Percentiles rank a stretch among this genome's conserved stretches.
Conservation (phyloP, 1,284 basidiomycete species). For the Xanthoconium separans region DNA sequence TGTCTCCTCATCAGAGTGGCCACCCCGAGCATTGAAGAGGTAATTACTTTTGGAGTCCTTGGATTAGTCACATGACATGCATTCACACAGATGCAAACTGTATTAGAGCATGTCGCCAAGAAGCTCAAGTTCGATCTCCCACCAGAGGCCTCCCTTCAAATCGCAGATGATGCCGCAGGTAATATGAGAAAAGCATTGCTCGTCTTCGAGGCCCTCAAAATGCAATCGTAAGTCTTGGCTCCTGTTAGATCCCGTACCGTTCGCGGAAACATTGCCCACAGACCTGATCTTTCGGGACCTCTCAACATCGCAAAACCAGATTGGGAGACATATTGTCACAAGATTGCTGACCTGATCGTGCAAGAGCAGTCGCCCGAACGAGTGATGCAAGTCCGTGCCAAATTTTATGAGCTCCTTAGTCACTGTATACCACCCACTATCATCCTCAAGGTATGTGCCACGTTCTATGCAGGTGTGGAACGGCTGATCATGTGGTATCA, state of each 20-base stretch:
- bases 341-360: conserved; percentile 93
- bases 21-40: conserved; percentile 80
- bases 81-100: conserved; percentile 67
- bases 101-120: conserved; percentile 80
- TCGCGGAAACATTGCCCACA: conserved; percentile 20
- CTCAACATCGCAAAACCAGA: conserved; percentile 91
- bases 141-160: conserved; percentile 67
- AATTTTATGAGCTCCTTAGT: conserved; percentile 93
- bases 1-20: conserved; percentile 94
- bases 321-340: conserved; percentile 97
- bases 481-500: conserved; percentile 10
- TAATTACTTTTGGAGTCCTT: conserved; percentile 26
- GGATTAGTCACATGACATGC: background rate
- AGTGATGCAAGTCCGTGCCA: conserved; percentile 89
- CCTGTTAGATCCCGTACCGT: conserved; percentile 1
- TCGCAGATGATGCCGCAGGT: conserved; percentile 81
- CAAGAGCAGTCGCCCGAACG: conserved; percentile 89
- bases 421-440: conserved; percentile 98
- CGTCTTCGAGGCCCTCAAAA: conserved; percentile 92
- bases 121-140: conserved; percentile 84
- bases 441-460: conserved; percentile 72
- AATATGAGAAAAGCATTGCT: conserved; percentile 96
- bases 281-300: conserved; percentile 73
- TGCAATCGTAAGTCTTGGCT: conserved; percentile 73
- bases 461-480: background rate